Conservation (phyloP, 2,329 filamentous ascomycete species). For the Hortaea sp. region DNA sequence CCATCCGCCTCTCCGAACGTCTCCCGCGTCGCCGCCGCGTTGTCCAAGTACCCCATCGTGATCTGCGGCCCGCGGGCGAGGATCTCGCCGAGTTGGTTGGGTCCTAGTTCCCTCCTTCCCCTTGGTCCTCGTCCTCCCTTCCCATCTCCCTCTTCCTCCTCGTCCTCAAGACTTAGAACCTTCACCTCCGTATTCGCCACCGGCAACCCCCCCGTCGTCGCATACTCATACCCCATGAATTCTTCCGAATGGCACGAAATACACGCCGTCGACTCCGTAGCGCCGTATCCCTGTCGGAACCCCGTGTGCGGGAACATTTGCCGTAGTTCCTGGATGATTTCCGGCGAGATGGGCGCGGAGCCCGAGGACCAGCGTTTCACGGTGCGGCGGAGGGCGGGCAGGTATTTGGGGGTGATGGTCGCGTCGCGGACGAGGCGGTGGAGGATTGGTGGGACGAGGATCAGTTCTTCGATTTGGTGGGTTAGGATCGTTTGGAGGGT, state of each 20-base stretch:
- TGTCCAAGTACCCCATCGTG: slow-evolving; percentile 28
- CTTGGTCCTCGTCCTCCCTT: too few relatives aligned
- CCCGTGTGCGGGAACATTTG: slow-evolving; percentile 48
- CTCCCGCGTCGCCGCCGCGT: slow-evolving; percentile 25
- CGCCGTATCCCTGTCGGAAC: slow-evolving; percentile 59
- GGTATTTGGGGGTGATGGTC: slow-evolving; percentile 39
- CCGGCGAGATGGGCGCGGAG: slow-evolving; percentile 47
- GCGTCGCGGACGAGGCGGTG: slow-evolving; percentile 50
- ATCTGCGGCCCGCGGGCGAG: slow-evolving; percentile 27
- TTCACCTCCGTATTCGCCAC: slow-evolving; percentile 51
- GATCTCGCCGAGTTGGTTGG: slow-evolving; percentile 42
- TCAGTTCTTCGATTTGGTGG: slow-evolving; percentile 44
- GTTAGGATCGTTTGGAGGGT: slow-evolving; percentile 43
- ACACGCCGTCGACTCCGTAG: slow-evolving; percentile 55
- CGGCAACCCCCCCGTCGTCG: slow-evolving; percentile 44
- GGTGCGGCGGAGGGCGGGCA: slow-evolving; percentile 35
- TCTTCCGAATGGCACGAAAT: slow-evolving; percentile 51
- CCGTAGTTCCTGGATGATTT: slow-evolving; percentile 47
- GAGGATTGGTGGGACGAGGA: slow-evolving; percentile 50
- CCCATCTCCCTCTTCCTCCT: slow-evolving; percentile 25
- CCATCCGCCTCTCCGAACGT: slow-evolving; percentile 34
- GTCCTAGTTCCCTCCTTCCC: slow-evolving; percentile 24
- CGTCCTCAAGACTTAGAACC: slow-evolving; percentile 45
- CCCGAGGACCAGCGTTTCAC: slow-evolving; percentile 49
- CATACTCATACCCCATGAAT: slow-evolving; percentile 49